Base-by-base conservation (phyloP, 2,329 filamentous ascomycete species). In the Decorospora gaudefroyi region DNA sequence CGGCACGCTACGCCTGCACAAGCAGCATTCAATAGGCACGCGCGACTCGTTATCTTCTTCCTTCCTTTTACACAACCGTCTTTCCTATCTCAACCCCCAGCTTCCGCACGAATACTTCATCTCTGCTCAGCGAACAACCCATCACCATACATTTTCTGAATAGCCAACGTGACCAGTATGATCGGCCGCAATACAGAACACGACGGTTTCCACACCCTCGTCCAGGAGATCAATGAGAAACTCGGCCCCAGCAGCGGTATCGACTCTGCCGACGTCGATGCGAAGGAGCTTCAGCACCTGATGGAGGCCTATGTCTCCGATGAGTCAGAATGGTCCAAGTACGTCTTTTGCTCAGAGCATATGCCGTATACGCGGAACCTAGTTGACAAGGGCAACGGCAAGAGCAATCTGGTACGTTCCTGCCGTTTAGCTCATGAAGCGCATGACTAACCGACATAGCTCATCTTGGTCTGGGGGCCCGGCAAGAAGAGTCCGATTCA, bases 391-490 rank as follows among this genome's bases (percentile, higher is more conserved):
- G 89, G 90, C 2, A 96, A 96, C 59, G 90, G 84, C 46, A 88
- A 88, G 70, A 85, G 83, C 62, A 89, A 89, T 61, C 69, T 89
- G 67, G 84, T 87, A 72, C 64, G 71, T 39, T 18, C 13, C 18
- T 23, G n/a, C 1, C 10, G 19, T n/a, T 12, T 35, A 11, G 6
- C 10, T 12, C 2, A 6, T 21, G 13, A 21, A 27, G 40, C n/a
- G 19, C 23, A 2, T 9, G 22, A 38, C 53, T 58, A 22, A 59
- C 28, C 9, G 29, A 19, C 8, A 26, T 68, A 92, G 87, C 81
- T 95, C 51, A 82, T 96, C 33, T 81, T 96, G 27, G 90, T 95
- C 26, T 96, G 91, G 91, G 86, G 84, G 11, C 90, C 91, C 0
- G 87, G 87, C 37, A 89, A 89, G 72, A 82, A 82, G 25, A 92